These are phyloP conservation scores for Suillus subalutaceus DNA, from an alignment of 768 basidiomycete species.

Conservation along the genomic window DNA sequence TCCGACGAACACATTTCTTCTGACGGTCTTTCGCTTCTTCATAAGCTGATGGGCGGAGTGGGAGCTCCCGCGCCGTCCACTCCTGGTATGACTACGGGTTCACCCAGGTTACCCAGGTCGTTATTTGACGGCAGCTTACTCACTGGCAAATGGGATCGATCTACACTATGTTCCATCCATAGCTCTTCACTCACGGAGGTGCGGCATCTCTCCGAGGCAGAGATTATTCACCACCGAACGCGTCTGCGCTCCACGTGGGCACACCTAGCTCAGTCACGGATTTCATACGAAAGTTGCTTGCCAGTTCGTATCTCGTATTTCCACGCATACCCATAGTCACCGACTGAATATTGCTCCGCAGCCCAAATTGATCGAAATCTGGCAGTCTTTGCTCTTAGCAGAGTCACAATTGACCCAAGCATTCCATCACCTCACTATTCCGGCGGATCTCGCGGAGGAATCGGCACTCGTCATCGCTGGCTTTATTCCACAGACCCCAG, in stretches of 20 bases:
- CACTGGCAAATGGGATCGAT: constrained; percentile 23
- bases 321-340: constrained; percentile 1
- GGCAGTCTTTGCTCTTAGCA: constrained; percentile 60
- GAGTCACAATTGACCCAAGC: constrained; percentile 47
- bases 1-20: constrained; percentile 27
- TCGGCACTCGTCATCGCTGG: constrained; percentile 38
- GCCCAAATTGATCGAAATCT: constrained; percentile 45
- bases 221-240: constrained; percentile 38
- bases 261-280: constrained; percentile 22
- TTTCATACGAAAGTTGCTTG: constrained; percentile 17
- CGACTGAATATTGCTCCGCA: constrained; percentile 23
- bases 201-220: constrained; percentile 38
- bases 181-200: constrained; percentile 28
- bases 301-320: constrained; percentile 34
- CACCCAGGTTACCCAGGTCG: constrained; percentile 23
- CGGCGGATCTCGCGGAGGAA: constrained; percentile 36
- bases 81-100: background rate
- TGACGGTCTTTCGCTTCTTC: constrained; percentile 40
- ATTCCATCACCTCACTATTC: constrained; percentile 37
- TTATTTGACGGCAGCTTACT: constrained; percentile 53
- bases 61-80: background rate
- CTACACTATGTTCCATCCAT: constrained; percentile 30
- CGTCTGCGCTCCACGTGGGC: constrained; percentile 43
- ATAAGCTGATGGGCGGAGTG: constrained; percentile 36
- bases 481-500: constrained; percentile 33